These are phyloP conservation scores for Phaseolus lunatus DNA, from an alignment of 306 rosid genomes.

Conservation along the genomic window DNA sequence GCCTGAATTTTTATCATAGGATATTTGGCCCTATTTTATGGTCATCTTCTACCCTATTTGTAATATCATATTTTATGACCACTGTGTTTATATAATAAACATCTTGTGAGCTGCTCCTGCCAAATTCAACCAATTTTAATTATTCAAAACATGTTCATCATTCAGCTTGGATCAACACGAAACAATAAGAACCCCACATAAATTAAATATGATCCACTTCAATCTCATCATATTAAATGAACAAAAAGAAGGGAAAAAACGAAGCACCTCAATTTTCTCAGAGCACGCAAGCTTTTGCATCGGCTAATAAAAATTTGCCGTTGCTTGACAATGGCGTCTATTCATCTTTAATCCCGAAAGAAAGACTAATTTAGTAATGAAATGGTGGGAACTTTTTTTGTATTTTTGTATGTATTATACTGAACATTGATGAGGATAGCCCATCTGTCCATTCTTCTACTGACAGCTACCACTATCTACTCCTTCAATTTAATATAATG, in stretches of 20 bases:
- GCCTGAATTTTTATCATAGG: background rate
- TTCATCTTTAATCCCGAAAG: background rate
- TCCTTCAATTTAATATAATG: no score
- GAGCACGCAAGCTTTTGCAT: constrained; percentile 36
- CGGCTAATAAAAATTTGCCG: background rate
- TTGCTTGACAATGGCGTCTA: constrained; percentile 15
- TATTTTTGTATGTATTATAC: background rate
- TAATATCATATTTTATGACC: background rate
- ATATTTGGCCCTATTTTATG: no score
- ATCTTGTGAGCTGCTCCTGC: background rate
- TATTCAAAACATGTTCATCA: background rate
- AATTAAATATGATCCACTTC: background rate
- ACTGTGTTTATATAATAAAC: background rate
- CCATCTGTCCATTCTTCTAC: background rate
- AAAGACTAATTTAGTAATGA: constrained; percentile 7
- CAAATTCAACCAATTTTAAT: background rate
- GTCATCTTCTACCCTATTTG: background rate
- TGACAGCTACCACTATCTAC: constrained; percentile 40
- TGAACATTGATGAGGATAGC: constrained; percentile 21
- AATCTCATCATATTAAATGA: constrained; percentile 5
- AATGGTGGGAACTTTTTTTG: background rate
- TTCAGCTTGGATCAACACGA: background rate
- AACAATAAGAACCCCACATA: background rate
- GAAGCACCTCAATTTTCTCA: constrained; percentile 9
- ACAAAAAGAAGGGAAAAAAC: background rate